Conservation (phyloP, 345 rosid species). For the Brassica juncea region DNA sequence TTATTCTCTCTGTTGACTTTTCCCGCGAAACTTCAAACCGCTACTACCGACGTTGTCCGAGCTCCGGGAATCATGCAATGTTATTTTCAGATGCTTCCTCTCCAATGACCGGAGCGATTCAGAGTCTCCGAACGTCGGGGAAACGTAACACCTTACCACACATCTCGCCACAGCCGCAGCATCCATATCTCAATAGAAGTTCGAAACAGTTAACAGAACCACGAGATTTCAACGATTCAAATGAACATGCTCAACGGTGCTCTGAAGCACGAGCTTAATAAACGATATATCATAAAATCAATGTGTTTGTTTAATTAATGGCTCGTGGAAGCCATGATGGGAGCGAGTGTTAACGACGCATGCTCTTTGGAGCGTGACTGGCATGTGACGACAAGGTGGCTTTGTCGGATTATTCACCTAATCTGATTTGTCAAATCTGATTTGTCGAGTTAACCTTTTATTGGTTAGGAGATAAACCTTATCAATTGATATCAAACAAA, state of each 20-base stretch:
- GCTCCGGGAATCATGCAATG: slow-evolving; percentile 14
- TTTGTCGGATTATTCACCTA: neutral
- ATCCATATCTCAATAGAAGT: slow-evolving; percentile 12
- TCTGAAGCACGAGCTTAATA: neutral
- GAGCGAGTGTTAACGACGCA: neutral
- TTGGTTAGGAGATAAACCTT: neutral
- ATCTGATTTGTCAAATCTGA: neutral
- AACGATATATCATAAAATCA: neutral
- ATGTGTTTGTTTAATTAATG: neutral
- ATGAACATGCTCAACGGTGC: neutral
- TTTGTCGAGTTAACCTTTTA: neutral
- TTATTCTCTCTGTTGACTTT: slow-evolving; percentile 39
- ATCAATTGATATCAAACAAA: neutral
- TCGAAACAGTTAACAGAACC: too few species aligned
- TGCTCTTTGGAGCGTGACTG: too few species aligned
- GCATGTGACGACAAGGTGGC: neutral
- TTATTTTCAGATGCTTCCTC: slow-evolving; percentile 16
- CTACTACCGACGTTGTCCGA: neutral
- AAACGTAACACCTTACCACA: slow-evolving; percentile 11
- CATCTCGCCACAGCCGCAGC: slow-evolving; percentile 29
- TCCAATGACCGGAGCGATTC: neutral
- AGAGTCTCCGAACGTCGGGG: slow-evolving; percentile 18
- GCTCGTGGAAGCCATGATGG: neutral
- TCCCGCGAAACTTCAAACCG: slow-evolving; percentile 6
- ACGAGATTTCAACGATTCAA: too few species aligned